Conservation (phyloP, 2,329 filamentous ascomycete species). For the Paraconiothyrium sp. region DNA sequence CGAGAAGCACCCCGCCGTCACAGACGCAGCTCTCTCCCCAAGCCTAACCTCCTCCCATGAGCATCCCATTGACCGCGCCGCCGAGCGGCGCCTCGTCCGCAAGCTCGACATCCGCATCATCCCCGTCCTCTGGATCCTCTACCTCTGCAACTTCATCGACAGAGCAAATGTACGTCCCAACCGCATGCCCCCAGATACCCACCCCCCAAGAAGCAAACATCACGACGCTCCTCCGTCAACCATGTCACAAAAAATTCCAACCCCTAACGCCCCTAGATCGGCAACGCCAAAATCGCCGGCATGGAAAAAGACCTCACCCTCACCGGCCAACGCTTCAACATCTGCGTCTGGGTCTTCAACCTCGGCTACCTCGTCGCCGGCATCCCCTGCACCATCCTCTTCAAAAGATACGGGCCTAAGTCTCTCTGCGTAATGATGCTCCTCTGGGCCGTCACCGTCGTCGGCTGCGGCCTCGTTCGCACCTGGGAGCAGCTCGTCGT, state of each 20-base stretch:
- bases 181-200: too few relatives aligned
- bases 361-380: constrained; percentile 49
- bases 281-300: constrained; percentile 49
- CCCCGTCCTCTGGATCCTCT: constrained; percentile 45
- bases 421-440: constrained; percentile 48
- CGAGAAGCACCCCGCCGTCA: neutral
- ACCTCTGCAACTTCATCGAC: constrained; percentile 46
- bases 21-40: constrained; percentile 28
- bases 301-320: constrained; percentile 48
- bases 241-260: too few relatives aligned
- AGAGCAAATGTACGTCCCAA: constrained; percentile 25
- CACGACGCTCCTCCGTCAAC: too few relatives aligned
- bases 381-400: constrained; percentile 44
- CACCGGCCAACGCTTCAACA: constrained; percentile 49
- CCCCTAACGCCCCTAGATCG: constrained; percentile 30
- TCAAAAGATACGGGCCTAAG: constrained; percentile 47
- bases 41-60: constrained; percentile 15
- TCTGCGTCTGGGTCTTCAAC: constrained; percentile 51
- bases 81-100: constrained; percentile 37
- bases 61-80: constrained; percentile 32
- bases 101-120: constrained; percentile 44
- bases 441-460: constrained; percentile 44
- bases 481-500: constrained; percentile 39
- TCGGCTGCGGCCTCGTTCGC: constrained; percentile 43
- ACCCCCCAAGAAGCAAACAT: neutral